Conservation (phyloP, 164 flowering plant genomes). For the Tinospora cordifolia region DNA sequence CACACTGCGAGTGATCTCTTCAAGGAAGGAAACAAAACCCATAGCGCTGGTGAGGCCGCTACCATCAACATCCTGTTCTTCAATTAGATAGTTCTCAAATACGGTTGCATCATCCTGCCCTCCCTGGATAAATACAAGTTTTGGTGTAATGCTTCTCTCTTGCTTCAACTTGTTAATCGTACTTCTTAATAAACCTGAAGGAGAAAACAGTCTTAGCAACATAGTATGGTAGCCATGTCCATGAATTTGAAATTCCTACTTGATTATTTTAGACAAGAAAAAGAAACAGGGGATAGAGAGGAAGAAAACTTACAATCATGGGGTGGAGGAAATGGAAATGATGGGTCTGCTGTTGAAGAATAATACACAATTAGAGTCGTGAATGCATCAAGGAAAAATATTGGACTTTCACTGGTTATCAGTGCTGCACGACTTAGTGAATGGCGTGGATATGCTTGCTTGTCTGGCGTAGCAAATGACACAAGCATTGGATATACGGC, state of each 20-base stretch:
- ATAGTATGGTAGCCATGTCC: not conserved
- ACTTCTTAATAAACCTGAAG: constrained; percentile 66
- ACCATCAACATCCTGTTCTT: constrained; percentile 93
- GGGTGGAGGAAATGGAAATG: constrained; percentile 94
- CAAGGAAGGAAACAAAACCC: constrained; percentile 92
- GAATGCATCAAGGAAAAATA: constrained; percentile 92
- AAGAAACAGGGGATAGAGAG: not conserved
- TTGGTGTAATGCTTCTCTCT: constrained; percentile 89
- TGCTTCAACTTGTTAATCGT: constrained; percentile 84
- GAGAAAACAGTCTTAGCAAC: constrained; percentile 6
- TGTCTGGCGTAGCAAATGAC: constrained; percentile 81
- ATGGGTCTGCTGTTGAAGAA: constrained; percentile 85
- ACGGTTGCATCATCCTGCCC: constrained; percentile 80
- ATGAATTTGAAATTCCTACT: not conserved
- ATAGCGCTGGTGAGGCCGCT: constrained; percentile 62
- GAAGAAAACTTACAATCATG: constrained; percentile 74
- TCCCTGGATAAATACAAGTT: constrained; percentile 71
- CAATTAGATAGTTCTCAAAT: constrained; percentile 88
- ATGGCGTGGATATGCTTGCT: constrained; percentile 96
- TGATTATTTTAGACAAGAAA: not conserved
- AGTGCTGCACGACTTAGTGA: constrained; percentile 95
- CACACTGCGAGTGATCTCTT: constrained; percentile 57
- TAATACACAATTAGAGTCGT: constrained; percentile 88
- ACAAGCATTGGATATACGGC: constrained; percentile 81
- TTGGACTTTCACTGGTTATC: constrained; percentile 90